Evolutionary conservation across 129 eudicot species (phyloP), one percentile per base, ranked within the genome.

Genomic region (Artemisia tridentata): DNA sequence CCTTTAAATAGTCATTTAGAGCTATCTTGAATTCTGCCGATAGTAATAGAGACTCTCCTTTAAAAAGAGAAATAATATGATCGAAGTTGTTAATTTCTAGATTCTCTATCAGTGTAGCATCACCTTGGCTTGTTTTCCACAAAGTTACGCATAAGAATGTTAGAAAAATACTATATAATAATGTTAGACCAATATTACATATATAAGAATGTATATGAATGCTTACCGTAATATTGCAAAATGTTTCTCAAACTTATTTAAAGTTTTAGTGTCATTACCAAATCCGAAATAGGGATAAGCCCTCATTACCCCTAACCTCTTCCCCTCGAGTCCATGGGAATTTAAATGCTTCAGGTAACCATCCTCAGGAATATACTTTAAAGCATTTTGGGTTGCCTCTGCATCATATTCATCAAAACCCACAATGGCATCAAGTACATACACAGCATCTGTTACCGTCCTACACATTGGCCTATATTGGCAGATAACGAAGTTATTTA

Each of bases 331-430:
- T 54, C 96, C 92, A 51, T 77, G 64, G 41, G 43, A 10, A 0
- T 82, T 86, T 18, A 89, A 81, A 67, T 86, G 84, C 41, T 84
- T 84, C 29, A 67, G n/a, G 19, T 85, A 85, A 48, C 96, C 96
- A 71, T 83, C 91, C 3, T 21, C 17, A 11, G 91, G 96, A 64
- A 88, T 82, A 72, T 63, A 84, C 71, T 72, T 86, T 19, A 88
- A 75, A 50, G 89, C 89, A 21, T 67, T 80, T 60, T 59, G 67
- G 16, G 92, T 89, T 68, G 90, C 88, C 21, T 21, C 53, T 61
- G 65, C 86, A 51, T 88, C 96, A 56, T 81, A 53, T 20, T 71
- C 79, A 73, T 89, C 96, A 78, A 77, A 84, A n/a, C 90, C 96
- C 25, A 75, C 89, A 31, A 86, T 84, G 17, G 74, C 73, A 66